A percentile compares a stretch with the other conserved stretches of the same genome.
Conservation (phyloP, 805 yeast species). For the Barnettozyma pratensis region DNA sequence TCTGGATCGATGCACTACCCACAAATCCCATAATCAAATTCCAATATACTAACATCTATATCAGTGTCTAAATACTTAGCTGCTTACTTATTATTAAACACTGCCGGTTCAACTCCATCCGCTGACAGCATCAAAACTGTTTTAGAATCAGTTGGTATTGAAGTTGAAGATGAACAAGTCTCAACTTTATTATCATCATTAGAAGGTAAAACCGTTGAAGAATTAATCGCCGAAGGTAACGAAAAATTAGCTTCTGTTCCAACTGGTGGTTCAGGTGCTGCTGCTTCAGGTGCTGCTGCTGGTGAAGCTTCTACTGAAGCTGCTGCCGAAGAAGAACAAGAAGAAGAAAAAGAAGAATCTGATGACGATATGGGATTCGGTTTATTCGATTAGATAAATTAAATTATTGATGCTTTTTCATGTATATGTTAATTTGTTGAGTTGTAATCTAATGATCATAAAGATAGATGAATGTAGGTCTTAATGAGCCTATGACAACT, state of each 20-base stretch:
- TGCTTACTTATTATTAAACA: conserved; percentile 96
- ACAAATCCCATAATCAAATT: too few relatives aligned
- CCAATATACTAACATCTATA: conserved; percentile 14
- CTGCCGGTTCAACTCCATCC: conserved; percentile 95
- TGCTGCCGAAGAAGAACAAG: conserved; percentile 66
- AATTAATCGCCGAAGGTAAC: conserved; percentile 91
- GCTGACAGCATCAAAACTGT: conserved; percentile 86
- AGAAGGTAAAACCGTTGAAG: conserved; percentile 89
- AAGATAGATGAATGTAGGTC: background rate
- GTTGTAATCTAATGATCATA: conserved; percentile 13
- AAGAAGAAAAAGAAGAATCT: conserved; percentile 61
- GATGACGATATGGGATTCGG: conserved; percentile 89
- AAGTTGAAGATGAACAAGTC: conserved; percentile 87
- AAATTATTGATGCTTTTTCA: conserved; percentile 3
- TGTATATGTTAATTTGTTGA: conserved; percentile 2
- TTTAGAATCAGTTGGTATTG: conserved; percentile 93
- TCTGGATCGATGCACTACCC: too few relatives aligned
- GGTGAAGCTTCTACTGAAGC: conserved; percentile 70
- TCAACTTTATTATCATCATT: conserved; percentile 74
- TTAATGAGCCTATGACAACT: background rate
- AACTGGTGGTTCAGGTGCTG: conserved; percentile 94
- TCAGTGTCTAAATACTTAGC: conserved; percentile 80
- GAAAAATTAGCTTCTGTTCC: conserved; percentile 96
- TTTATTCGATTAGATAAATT: conserved; percentile 82
- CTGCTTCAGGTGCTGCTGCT: conserved; percentile 66